These are phyloP conservation scores for Tolypocladium capitatum DNA, from an alignment of 2,329 filamentous ascomycete genomes.

Conservation along the genomic window DNA sequence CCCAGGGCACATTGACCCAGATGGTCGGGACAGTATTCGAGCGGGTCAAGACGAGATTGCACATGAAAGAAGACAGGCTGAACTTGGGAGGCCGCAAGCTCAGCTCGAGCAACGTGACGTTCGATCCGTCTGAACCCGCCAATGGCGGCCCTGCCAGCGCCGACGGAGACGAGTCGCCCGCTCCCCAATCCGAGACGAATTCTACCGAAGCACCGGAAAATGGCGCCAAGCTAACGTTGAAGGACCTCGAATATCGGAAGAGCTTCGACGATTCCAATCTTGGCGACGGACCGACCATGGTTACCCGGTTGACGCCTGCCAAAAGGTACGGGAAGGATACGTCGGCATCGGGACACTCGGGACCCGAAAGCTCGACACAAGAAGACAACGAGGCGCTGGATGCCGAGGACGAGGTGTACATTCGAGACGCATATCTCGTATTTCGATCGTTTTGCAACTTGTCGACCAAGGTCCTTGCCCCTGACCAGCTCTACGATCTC, in stretches of 20 bases:
- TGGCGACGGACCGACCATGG: slow-evolving; percentile 54
- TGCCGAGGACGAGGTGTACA: slow-evolving; percentile 85
- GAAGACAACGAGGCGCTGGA: slow-evolving; percentile 49
- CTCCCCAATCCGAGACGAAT: slow-evolving; percentile 16
- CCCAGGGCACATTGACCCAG: slow-evolving; percentile 90
- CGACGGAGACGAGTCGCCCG: slow-evolving; percentile 20
- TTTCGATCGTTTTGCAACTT: slow-evolving; percentile 97
- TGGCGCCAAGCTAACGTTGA: slow-evolving; percentile 47
- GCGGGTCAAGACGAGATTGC: slow-evolving; percentile 72
- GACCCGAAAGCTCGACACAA: slow-evolving; percentile 38
- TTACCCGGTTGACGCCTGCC: slow-evolving; percentile 44
- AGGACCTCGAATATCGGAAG: slow-evolving; percentile 54
- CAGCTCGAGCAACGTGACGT: slow-evolving; percentile 37
- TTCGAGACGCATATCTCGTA: slow-evolving; percentile 91
- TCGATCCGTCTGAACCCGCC: slow-evolving; percentile 30
- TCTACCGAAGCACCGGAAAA: slow-evolving; percentile 19
- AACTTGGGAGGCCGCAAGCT: slow-evolving; percentile 39
- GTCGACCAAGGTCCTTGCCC: slow-evolving; percentile 78
- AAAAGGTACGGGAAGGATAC: slow-evolving; percentile 21
- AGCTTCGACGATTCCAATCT: slow-evolving; percentile 56
- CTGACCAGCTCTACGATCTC: slow-evolving; percentile 85
- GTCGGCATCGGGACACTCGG: slow-evolving; percentile 40
- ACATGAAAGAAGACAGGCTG: slow-evolving; percentile 71
- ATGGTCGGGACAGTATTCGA: slow-evolving; percentile 99
- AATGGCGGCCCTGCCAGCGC: slow-evolving; percentile 26